phyloP scores from a whole-genome alignment of 768 basidiomycete species.

The Tulasnella sp. region DNA sequence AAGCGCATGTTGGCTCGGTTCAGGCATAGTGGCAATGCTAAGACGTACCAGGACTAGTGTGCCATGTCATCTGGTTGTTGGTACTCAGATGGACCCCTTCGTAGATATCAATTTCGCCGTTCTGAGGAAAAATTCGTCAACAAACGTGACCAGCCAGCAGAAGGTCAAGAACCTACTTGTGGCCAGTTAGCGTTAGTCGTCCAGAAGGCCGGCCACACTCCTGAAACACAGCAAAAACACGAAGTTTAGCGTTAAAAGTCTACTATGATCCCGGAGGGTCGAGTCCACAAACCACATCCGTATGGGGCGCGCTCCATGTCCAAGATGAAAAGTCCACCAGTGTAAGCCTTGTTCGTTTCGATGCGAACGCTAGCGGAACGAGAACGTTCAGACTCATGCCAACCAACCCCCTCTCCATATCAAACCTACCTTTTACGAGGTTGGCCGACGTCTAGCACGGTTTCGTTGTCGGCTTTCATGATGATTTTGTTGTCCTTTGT shows the following conservation, averaged over 20 bases:
- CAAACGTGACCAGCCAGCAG: not conserved
- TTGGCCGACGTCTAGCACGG: slow-evolving; percentile 18
- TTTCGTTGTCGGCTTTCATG: slow-evolving; percentile 27
- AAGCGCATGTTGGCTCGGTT: not conserved
- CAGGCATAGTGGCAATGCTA: not conserved
- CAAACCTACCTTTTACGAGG: slow-evolving; percentile 21
- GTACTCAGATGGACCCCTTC: slow-evolving; percentile 29
- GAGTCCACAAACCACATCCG: slow-evolving; percentile 24
- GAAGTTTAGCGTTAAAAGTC: not conserved
- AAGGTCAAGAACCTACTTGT: slow-evolving; percentile 6
- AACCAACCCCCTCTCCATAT: not conserved
- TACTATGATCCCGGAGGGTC: not conserved
- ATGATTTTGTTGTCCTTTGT: slow-evolving; percentile 13
- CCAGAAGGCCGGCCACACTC: slow-evolving; percentile 29
- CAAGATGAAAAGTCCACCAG: slow-evolving; percentile 26
- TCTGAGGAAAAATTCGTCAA: not conserved
- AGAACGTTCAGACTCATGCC: not conserved
- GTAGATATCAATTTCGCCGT: slow-evolving; percentile 30
- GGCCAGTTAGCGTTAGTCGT: slow-evolving; percentile 19
- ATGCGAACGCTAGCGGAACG: slow-evolving; percentile 20
- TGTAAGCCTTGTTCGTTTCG: slow-evolving; percentile 25
- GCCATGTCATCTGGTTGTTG: slow-evolving; percentile 28
- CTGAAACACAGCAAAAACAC: not conserved
- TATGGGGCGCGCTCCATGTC: slow-evolving; percentile 27
- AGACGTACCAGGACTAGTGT: slow-evolving; percentile 25